Conservation (phyloP, 2,329 filamentous ascomycete genomes). For the Penicillium sp. region DNA sequence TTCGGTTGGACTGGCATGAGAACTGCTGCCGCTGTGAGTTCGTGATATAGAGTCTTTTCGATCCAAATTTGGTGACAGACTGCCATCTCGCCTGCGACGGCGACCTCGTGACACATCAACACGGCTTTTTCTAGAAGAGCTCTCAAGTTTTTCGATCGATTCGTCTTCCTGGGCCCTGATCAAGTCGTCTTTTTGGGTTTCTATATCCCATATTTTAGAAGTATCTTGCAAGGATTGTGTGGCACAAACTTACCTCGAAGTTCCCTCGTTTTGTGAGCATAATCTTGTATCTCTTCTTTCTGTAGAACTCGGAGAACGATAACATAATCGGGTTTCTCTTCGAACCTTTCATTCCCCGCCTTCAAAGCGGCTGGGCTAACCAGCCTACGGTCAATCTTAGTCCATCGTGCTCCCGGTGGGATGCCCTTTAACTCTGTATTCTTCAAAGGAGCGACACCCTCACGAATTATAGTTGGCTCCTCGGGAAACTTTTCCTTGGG, state of each 20-base stretch:
- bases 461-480: constrained; percentile 76
- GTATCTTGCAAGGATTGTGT: not conserved
- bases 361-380: constrained; percentile 87
- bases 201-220: not conserved
- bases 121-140: not conserved
- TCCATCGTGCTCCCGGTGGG: constrained; percentile 80
- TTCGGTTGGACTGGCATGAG: not conserved
- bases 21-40: not conserved
- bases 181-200: not conserved
- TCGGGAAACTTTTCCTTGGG: constrained; percentile 84
- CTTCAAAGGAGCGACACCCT: constrained; percentile 90
- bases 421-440: constrained; percentile 74
- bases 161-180: not conserved
- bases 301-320: constrained; percentile 85
- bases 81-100: constrained; percentile 1
- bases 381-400: constrained; percentile 82
- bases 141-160: not conserved
- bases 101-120: not conserved
- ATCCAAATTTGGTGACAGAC: not conserved
- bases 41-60: not conserved
- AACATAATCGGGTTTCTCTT: constrained; percentile 87
- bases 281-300: constrained; percentile 84
- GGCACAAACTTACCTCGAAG: not conserved
- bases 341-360: constrained; percentile 81
- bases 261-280: constrained; percentile 58